Base-by-base conservation (phyloP, 176 grass and related monocot genomes). In the Raddia guianensis region DNA sequence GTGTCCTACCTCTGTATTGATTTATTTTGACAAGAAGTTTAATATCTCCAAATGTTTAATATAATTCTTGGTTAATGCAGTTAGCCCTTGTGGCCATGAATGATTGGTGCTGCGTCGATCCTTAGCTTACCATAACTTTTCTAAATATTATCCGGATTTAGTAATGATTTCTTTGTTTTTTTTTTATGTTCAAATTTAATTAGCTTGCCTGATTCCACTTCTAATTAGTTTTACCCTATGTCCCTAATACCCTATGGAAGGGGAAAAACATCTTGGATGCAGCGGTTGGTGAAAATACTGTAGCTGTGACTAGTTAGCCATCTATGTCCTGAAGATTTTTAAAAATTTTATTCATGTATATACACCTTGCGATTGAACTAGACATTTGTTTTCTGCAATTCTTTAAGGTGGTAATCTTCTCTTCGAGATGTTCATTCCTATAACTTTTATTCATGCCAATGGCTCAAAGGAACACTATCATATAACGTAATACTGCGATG, bases 61-160 rank as follows among this genome's bases (percentile, higher is more conserved):
- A 11, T n/a, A 59, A 8, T 37, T 87, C 21, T 64, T 56, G 40
- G 3, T 71, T 81, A 63, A 19, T 61, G 12, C 85, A 63, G 72
- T 46, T 15, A 55, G 14, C 6, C 5, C 5, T 19, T 69, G 20
- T 34, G 79, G 16, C 35, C 37, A 20, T 65, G 75, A 55, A 37
- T 37, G 64, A 53, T 71, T 63, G 65, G 5, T 42, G 37, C 66
- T 48, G 11, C 56, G 5, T 40, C 7, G 4, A 66, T 58, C 18
- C 50, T 72, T 83, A 72, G 5, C 49, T 78, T 50, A 50, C 8
- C 5, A 27, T 21, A 5, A 1, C 15, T 34, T 54, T 9, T 15
- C 18, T 58, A 58, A 63, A 55, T 44, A 48, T 76, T 71, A 54
- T 8, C 74, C n/a, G 54, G 32, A 15, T 57, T 9, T 60, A n/a